A percentile compares a stretch with the other conserved stretches of the same genome.
Conservation (phyloP, 1,139 yeast species). For the Hemisphaericaspora xylanilytica region DNA sequence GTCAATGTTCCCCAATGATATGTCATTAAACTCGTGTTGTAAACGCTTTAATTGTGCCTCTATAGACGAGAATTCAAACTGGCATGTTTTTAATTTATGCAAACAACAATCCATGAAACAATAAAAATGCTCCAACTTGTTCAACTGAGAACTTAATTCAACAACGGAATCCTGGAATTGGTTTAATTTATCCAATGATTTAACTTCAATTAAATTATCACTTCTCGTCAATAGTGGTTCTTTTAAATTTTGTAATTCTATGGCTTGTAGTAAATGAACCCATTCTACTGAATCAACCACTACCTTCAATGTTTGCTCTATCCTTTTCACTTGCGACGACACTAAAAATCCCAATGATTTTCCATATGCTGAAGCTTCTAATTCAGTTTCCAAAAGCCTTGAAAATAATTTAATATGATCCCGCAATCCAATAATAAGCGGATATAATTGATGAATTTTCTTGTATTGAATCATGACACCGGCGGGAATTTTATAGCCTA, state of each 20-base stretch:
- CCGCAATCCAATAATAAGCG: slow-evolving; percentile 53
- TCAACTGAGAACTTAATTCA: slow-evolving; percentile 28
- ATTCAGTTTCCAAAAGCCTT: slow-evolving; percentile 21
- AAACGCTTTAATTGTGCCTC: slow-evolving; percentile 25
- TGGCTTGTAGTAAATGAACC: slow-evolving; percentile 53
- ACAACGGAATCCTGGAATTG: slow-evolving; percentile 37
- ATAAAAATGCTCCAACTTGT: slow-evolving; percentile 28
- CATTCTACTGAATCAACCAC: slow-evolving; percentile 45
- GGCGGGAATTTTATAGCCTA: slow-evolving; percentile 61
- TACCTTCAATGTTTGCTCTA: slow-evolving; percentile 24
- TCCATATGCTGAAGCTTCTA: slow-evolving; percentile 22
- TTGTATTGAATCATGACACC: slow-evolving; percentile 32
- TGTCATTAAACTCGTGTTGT: slow-evolving; percentile 41
- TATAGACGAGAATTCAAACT: slow-evolving; percentile 22
- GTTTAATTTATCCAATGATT: slow-evolving; percentile 37
- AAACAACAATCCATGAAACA: slow-evolving; percentile 20
- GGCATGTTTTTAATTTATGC: slow-evolving; percentile 26
- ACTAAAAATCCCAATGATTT: slow-evolving; percentile 45
- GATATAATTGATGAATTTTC: slow-evolving; percentile 50
- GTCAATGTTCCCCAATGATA: slow-evolving; percentile 42
- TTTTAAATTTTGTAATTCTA: slow-evolving; percentile 33
- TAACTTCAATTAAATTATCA: slow-evolving; percentile 34
- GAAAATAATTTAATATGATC: slow-evolving; percentile 42
- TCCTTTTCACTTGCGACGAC: slow-evolving; percentile 30
- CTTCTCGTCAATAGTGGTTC: slow-evolving; percentile 12